Conservation (phyloP, 2,329 filamentous ascomycete species). For the Arachnomyces sp. region DNA sequence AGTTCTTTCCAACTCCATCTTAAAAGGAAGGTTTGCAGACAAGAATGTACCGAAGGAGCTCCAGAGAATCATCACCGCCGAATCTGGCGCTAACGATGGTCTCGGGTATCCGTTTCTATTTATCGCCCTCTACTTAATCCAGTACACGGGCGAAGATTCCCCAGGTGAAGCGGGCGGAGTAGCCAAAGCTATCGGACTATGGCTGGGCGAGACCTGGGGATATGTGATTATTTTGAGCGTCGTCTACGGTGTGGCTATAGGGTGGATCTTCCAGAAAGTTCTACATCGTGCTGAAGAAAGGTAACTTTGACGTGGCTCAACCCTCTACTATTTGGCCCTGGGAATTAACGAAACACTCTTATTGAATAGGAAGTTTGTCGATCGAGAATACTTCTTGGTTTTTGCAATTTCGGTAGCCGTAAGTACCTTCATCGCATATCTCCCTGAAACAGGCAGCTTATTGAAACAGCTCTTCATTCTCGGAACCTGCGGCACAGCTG, state of each 20-base stretch:
- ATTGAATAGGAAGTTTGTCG: slow-evolving; percentile 72
- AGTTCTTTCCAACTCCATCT: slow-evolving; percentile 77
- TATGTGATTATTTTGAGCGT: slow-evolving; percentile 76
- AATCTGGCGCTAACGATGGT: slow-evolving; percentile 84
- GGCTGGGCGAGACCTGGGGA: slow-evolving; percentile 78
- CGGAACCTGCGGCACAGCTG: slow-evolving; percentile 78
- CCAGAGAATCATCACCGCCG: slow-evolving; percentile 70
- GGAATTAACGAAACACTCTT: too few relatives aligned
- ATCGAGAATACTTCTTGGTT: slow-evolving; percentile 78
- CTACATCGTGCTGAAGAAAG: slow-evolving; percentile 77
- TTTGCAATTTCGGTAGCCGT: slow-evolving; percentile 75
- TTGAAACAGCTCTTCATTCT: slow-evolving; percentile 61
- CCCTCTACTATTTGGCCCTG: too few relatives aligned
- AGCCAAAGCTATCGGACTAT: slow-evolving; percentile 61
- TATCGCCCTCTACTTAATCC: slow-evolving; percentile 72
- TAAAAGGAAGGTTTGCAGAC: slow-evolving; percentile 89
- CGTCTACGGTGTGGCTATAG: slow-evolving; percentile 66
- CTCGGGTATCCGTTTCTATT: slow-evolving; percentile 84
- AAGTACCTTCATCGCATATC: slow-evolving; percentile 23
- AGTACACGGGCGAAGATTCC: slow-evolving; percentile 57
- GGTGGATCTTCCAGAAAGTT: slow-evolving; percentile 72
- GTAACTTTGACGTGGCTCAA: too few relatives aligned
- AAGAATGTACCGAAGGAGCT: slow-evolving; percentile 76
- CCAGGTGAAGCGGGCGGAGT: slow-evolving; percentile 50
- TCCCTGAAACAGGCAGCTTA: neutral